Evolutionary conservation across 2,329 filamentous ascomycete genomes (phyloP).

Genomic region (Kalaharituber pfeilii): DNA sequence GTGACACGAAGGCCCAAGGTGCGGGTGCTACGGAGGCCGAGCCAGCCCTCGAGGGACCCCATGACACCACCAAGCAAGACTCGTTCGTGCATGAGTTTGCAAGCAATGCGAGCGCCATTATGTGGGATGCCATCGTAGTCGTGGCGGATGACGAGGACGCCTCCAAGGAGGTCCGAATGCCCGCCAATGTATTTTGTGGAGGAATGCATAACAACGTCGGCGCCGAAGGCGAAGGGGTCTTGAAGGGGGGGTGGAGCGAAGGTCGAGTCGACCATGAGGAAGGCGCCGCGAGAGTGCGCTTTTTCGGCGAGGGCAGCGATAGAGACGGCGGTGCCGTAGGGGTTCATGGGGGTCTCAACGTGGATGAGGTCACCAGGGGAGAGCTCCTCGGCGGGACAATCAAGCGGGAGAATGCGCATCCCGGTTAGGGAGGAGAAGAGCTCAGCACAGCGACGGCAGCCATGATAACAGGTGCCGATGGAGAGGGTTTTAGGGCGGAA

Average conservation of each 20-base stretch:
- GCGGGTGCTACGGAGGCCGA: conserved; percentile 69
- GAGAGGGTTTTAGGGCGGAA: conserved; percentile 69
- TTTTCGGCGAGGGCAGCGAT: conserved; percentile 53
- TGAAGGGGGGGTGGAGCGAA: conserved; percentile 82
- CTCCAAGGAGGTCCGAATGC: conserved; percentile 84
- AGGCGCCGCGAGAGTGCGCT: conserved; percentile 55
- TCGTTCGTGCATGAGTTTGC: conserved; percentile 47
- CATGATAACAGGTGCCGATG: conserved; percentile 78
- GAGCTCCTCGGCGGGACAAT: conserved; percentile 48
- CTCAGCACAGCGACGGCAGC: conserved; percentile 68
- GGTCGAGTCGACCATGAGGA: conserved; percentile 71
- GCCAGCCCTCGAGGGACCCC: conserved; percentile 81
- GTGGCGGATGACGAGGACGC: conserved; percentile 46
- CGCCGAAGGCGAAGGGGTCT: conserved; percentile 66
- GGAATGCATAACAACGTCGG: conserved; percentile 77
- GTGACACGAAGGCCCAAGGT: conserved; percentile 70
- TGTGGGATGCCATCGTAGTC: conserved; percentile 14
- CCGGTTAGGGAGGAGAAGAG: conserved; percentile 60
- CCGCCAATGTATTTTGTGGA: conserved; percentile 95
- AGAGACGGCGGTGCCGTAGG: conserved; percentile 62
- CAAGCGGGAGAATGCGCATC: conserved; percentile 53
- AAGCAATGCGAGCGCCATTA: conserved; percentile 38
- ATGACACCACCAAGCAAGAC: conserved; percentile 66
- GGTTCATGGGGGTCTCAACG: conserved; percentile 87
- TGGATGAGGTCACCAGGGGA: conserved; percentile 69